Evolutionary conservation across 345 rosid species (phyloP).

Genomic region (Bruguiera sexangula): DNA sequence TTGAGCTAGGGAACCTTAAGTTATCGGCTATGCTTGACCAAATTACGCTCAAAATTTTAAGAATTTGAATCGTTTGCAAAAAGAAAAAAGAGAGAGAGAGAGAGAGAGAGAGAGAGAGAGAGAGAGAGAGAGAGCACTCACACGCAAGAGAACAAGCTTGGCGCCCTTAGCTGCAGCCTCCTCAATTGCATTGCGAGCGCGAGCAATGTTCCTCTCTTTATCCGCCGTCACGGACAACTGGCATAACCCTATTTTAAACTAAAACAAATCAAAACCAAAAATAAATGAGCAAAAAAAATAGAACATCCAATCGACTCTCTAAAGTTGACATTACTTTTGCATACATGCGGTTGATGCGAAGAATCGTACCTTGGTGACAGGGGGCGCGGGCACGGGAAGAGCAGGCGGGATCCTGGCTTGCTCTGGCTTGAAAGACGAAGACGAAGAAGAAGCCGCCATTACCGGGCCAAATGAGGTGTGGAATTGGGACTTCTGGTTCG

Average conservation of each 20-base stretch:
- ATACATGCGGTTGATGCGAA: no score
- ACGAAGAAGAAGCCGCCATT: slow-evolving; percentile 42
- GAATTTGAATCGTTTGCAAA: no score
- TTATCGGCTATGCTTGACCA: no score
- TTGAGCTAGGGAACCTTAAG: no score
- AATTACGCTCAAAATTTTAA: no score
- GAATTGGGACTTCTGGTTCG: not conserved
- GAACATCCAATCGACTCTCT: not conserved
- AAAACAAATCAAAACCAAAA: slow-evolving; percentile 5
- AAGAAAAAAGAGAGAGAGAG: not conserved
- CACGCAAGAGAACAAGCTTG: slow-evolving; percentile 77
- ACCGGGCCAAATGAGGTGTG: slow-evolving; percentile 1
- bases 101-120: not conserved
- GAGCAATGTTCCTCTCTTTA: slow-evolving; percentile 70
- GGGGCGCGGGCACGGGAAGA: slow-evolving; percentile 67
- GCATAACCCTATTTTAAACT: slow-evolving; percentile 87
- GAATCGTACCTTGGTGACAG: slow-evolving; percentile 53
- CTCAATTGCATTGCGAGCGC: slow-evolving; percentile 58
- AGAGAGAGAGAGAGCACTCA: slow-evolving; percentile 25
- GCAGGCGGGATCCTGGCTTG: slow-evolving; percentile 77
- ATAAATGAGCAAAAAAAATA: not conserved
- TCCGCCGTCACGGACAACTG: slow-evolving; percentile 72
- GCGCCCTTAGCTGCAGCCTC: slow-evolving; percentile 78
- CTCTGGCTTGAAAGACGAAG: slow-evolving; percentile 78
- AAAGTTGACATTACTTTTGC: not conserved